A percentile compares a stretch with the other conserved stretches of the same genome.
Conservation (phyloP, 73 alveolate genomes). For the Paraurostyla sp. region DNA sequence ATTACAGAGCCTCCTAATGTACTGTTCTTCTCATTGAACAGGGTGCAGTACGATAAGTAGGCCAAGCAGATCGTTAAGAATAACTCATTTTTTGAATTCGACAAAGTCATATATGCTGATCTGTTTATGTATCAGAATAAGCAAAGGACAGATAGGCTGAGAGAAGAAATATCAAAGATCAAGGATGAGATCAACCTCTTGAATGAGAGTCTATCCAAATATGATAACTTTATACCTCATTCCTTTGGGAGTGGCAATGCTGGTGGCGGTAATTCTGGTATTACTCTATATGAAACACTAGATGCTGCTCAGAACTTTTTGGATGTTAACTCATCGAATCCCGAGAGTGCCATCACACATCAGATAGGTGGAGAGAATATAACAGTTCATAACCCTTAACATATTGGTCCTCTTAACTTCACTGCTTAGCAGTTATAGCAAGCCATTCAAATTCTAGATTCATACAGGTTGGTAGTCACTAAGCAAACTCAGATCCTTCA, state of each 20-base stretch:
- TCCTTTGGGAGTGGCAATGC: too few species aligned
- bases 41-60: slow-evolving; percentile 75
- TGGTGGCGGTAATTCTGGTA: background rate
- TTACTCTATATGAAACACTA: slow-evolving; percentile 23
- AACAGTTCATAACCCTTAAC: background rate
- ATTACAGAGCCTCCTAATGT: slow-evolving; percentile 74
- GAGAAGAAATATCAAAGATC: slow-evolving; percentile 1
- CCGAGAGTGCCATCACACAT: background rate
- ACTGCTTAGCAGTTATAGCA: background rate
- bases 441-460: background rate
- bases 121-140: slow-evolving; percentile 58
- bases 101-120: slow-evolving; percentile 67
- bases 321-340: background rate
- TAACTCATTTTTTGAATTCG: slow-evolving; percentile 31
- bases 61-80: background rate
- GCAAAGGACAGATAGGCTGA: background rate
- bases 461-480: background rate
- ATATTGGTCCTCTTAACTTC: background rate
- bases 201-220: background rate
- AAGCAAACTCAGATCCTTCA: background rate
- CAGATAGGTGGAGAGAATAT: background rate
- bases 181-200: background rate
- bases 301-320: background rate
- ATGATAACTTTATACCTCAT: background rate
- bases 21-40: slow-evolving; percentile 75